Base-by-base conservation (phyloP, 2,329 filamentous ascomycete species). In the Aspergillus thermomutatus region DNA sequence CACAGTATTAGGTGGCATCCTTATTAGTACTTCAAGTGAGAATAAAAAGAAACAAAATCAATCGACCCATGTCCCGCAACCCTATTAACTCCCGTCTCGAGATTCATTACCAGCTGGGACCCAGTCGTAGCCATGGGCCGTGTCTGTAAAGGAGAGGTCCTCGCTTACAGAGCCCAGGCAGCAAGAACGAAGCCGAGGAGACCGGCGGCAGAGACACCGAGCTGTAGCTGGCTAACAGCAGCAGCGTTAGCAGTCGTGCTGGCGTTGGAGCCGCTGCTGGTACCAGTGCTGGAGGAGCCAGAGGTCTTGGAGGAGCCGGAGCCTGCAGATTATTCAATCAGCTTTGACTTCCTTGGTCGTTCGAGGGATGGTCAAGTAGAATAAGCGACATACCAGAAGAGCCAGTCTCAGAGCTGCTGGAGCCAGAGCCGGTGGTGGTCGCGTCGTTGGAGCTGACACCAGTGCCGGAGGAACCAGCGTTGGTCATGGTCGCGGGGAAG, bases 111-210 rank as follows among this genome's bases (percentile, higher is more conserved):
- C 11, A 11, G 14, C 11, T 11, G 43, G 43, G 21, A 45, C 21
- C 10, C 23, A 14, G 11, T 11, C 31, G 31, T 17, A 37, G 31
- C 14, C 31, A 17, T 6, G 31, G 17, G 31, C 5, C 14, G 31
- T 17, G 5, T 37, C 31, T 17, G 31, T 17, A 37, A 17, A 37
- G 31, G 17, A 7, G 2, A 37, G 5, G 14, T 7, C 14, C 17
- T 25, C 23, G 11, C 55, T 71, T 68, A 77, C 62, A 76, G 68
- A 63, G 69, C 72, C 54, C 73, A 70, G 47, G 71, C 69, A 54
- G 72, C 74, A 50, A 73, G 54, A 14, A 73, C 58, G 48, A 75
- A 61, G 37, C 73, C 73, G 17, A 74, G 47, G 25, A 75, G 54
- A 45, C 72, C 69, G 43, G 67, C 72, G 25, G 69, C 65, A 26